Conservation (phyloP, 2,329 filamentous ascomycete species). For the Colletotrichum eleusines region DNA sequence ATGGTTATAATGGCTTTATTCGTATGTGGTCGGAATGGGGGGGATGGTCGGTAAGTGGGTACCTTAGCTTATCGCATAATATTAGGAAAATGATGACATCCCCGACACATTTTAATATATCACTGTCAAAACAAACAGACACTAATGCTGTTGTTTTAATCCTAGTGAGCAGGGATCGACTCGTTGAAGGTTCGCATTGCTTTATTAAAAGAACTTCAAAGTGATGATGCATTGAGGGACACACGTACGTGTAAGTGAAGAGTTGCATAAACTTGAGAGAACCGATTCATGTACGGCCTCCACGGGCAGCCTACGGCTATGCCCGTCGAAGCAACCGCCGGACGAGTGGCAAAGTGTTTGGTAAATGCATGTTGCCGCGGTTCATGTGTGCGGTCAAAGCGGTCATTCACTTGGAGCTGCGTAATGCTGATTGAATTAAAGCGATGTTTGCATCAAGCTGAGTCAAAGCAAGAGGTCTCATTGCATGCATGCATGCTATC, state of each 20-base stretch:
- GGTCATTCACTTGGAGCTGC: too few relatives aligned
- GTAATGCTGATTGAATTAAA: constrained; percentile 1
- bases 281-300: too few relatives aligned
- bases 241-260: too few relatives aligned
- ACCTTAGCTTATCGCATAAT: too few relatives aligned
- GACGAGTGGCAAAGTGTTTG: background rate
- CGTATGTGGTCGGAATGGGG: too few relatives aligned
- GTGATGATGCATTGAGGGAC: too few relatives aligned
- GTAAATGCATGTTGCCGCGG: background rate
- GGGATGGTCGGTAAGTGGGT: too few relatives aligned
- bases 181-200: too few relatives aligned
- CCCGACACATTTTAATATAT: too few relatives aligned
- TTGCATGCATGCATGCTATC: background rate
- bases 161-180: too few relatives aligned
- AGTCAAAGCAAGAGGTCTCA: constrained; percentile 26
- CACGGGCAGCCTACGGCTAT: background rate
- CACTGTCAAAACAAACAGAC: background rate
- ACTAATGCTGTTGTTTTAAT: background rate
- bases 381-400: background rate
- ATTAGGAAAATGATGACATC: background rate
- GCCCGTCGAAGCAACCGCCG: background rate
- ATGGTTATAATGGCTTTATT: too few relatives aligned
- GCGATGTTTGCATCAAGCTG: constrained; percentile 17
- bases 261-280: background rate
- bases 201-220: too few relatives aligned